These are phyloP conservation scores for Entophlyctis helioformis DNA, from an alignment of 192 early-diverging fungal genomes.

Conservation along the genomic window DNA sequence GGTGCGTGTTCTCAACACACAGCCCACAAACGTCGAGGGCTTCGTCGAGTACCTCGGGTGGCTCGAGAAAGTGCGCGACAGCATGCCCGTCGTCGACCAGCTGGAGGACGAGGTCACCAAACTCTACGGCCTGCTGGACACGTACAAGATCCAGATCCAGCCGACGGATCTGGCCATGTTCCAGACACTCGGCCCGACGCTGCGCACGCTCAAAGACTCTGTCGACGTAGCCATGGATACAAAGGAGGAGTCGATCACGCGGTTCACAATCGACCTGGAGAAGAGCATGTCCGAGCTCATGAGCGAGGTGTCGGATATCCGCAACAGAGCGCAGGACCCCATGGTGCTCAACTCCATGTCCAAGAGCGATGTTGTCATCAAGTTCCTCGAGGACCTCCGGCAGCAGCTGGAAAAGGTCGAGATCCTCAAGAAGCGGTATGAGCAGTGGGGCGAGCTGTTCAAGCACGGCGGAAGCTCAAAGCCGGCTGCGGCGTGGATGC, in stretches of 20 bases:
- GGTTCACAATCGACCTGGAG: constrained; percentile 39
- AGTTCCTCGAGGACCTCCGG: constrained; percentile 34
- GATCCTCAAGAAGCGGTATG: constrained; percentile 27
- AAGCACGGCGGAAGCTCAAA: constrained; percentile 30
- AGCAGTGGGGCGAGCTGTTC: constrained; percentile 39
- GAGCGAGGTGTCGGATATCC: constrained; percentile 39
- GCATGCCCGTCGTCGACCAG: constrained; percentile 25
- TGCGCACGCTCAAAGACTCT: constrained; percentile 38
- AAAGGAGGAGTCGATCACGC: constrained; percentile 44
- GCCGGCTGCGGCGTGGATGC: not conserved
- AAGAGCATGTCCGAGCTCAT: constrained; percentile 29
- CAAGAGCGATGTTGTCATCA: constrained; percentile 34
- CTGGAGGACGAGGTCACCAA: constrained; percentile 35
- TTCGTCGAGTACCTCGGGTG: constrained; percentile 53
- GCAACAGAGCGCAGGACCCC: constrained; percentile 47
- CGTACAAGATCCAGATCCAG: constrained; percentile 36
- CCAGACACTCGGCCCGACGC: constrained; percentile 43
- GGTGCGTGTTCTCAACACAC: constrained; percentile 39
- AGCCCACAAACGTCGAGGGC: constrained; percentile 36
- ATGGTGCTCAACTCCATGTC: constrained; percentile 39
- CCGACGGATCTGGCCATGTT: constrained; percentile 48
- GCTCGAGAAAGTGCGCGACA: constrained; percentile 44
- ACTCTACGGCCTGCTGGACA: constrained; percentile 34
- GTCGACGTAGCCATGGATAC: constrained; percentile 45
- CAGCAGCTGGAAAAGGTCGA: constrained; percentile 26